Base-by-base conservation (phyloP, 306 rosid genomes). In the Canavalia gladiata region DNA sequence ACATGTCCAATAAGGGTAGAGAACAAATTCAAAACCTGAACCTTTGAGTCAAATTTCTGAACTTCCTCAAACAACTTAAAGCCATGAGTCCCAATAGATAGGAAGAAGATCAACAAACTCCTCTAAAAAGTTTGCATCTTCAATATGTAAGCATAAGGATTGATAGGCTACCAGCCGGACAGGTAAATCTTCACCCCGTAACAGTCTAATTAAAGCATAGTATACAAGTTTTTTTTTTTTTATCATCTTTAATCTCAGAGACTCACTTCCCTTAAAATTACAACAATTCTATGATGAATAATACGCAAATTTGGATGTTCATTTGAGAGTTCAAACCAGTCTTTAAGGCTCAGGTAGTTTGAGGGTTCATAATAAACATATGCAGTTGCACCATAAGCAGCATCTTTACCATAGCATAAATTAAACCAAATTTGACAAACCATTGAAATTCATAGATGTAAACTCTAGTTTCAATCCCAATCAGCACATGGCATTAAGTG, bases 21-120 rank as follows among this genome's bases (percentile, higher is more conserved):
- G 68, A 95, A 87, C 87, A 93, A 84, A 88, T 95, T 90, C 87
- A 95, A 84, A 84, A 95, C 89, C 85, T 95, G 99, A 83, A 95
- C 99, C 99, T 95, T 95, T 31, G 99, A 95, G 82, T 95, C 99
- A 69, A 95, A 95, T 87, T 95, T 97, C 89, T 88, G 95, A 83
- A 95, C 97, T 54, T 89, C 95, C 79, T 91, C 99, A 65, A 91
- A 86, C 91, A 95, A 81, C 81, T 85, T 91, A 81, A 95, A 92
- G 87, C 97, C 97, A 91, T 9, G 95, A 91, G 43, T 88, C 97
- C 99, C 97, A 95, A 77, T 97, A 95, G 76, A 89, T 76, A 55
- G 97, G 94, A 45, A 95, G 95, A 77, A 95, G 97, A 86, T 95
- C 99, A 9, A 85, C 74, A 86, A 95, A 95, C 81, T 90, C 97